Evolutionary conservation across 2,329 filamentous ascomycete genomes (phyloP).

Genomic region (Ascochyta viciae-villosae): DNA sequence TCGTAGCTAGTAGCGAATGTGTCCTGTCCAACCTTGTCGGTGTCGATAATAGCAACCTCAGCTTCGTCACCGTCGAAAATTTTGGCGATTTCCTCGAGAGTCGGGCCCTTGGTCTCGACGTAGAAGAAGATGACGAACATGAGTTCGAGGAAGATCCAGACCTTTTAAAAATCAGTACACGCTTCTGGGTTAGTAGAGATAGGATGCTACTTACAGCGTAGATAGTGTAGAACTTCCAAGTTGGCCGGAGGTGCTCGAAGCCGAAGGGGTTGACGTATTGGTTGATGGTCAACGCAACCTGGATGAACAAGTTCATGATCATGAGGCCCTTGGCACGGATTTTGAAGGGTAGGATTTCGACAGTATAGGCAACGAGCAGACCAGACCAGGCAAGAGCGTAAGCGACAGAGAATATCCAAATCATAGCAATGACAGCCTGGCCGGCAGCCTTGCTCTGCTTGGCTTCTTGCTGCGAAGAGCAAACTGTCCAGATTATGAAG

Average conservation of each 20-base stretch:
- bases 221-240: slow-evolving; percentile 71
- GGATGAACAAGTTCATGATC: slow-evolving; percentile 69
- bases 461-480: slow-evolving; percentile 61
- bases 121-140: slow-evolving; percentile 71
- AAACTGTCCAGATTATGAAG: slow-evolving; percentile 49
- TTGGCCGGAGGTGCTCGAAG: slow-evolving; percentile 64
- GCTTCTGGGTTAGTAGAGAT: background rate
- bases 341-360: slow-evolving; percentile 59
- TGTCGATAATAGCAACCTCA: slow-evolving; percentile 44
- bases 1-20: slow-evolving; percentile 31
- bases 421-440: slow-evolving; percentile 58
- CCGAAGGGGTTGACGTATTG: slow-evolving; percentile 69
- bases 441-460: slow-evolving; percentile 49
- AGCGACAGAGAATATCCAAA: slow-evolving; percentile 59
- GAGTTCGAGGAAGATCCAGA: slow-evolving; percentile 68
- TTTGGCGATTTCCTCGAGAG: slow-evolving; percentile 72
- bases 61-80: slow-evolving; percentile 73
- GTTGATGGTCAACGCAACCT: slow-evolving; percentile 67
- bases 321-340: slow-evolving; percentile 58
- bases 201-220: slow-evolving; percentile 59
- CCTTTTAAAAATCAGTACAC: slow-evolving; percentile 26
- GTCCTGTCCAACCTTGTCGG: slow-evolving; percentile 29
- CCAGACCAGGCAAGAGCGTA: slow-evolving; percentile 66
- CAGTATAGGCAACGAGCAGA: slow-evolving; percentile 61
- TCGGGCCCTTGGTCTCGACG: slow-evolving; percentile 74